Conservation (phyloP, 1,284 basidiomycete genomes). For the Apiotrichum domesticum region DNA sequence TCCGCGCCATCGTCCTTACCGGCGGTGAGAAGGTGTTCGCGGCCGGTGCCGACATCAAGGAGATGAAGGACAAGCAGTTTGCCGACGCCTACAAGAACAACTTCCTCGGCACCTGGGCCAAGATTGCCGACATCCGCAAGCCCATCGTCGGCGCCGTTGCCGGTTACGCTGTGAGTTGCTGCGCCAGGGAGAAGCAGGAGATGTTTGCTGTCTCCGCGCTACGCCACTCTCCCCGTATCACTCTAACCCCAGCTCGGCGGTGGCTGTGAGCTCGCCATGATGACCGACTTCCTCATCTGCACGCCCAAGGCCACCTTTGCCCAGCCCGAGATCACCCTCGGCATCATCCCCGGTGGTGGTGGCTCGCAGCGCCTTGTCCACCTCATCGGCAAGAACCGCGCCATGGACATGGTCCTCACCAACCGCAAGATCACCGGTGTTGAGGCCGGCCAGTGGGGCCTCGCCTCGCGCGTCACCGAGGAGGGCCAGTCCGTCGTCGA, state of each 20-base stretch:
- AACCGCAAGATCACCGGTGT: constrained; percentile 72
- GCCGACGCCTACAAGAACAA: constrained; percentile 80
- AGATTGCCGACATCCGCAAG: constrained; percentile 71
- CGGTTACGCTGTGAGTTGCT: constrained; percentile 74
- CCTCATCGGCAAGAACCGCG: constrained; percentile 83
- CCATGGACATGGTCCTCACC: constrained; percentile 93
- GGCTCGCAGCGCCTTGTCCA: constrained; percentile 64
- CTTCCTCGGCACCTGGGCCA: constrained; percentile 84
- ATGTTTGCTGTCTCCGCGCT: too few species aligned
- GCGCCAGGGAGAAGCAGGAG: background rate
- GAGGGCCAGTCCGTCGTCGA: constrained; percentile 76
- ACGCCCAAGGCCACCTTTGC: constrained; percentile 88
- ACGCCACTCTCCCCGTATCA: too few species aligned
- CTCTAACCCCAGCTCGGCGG: constrained; percentile 66
- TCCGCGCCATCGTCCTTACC: constrained; percentile 85
- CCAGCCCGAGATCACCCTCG: constrained; percentile 96
- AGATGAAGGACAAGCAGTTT: constrained; percentile 67
- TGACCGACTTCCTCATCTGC: constrained; percentile 93
- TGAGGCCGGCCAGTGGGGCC: constrained; percentile 79
- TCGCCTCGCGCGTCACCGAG: constrained; percentile 74
- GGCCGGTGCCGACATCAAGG: constrained; percentile 57
- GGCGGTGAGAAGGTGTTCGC: constrained; percentile 92
- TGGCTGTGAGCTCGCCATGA: constrained; percentile 91
- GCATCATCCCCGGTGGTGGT: constrained; percentile 71
- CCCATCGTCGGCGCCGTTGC: constrained; percentile 94